A percentile compares a stretch with the other conserved stretches of the same genome.
These are phyloP conservation scores for Nakataea oryzae DNA, from an alignment of 2,329 filamentous ascomycete genomes.

Conservation along the genomic window DNA sequence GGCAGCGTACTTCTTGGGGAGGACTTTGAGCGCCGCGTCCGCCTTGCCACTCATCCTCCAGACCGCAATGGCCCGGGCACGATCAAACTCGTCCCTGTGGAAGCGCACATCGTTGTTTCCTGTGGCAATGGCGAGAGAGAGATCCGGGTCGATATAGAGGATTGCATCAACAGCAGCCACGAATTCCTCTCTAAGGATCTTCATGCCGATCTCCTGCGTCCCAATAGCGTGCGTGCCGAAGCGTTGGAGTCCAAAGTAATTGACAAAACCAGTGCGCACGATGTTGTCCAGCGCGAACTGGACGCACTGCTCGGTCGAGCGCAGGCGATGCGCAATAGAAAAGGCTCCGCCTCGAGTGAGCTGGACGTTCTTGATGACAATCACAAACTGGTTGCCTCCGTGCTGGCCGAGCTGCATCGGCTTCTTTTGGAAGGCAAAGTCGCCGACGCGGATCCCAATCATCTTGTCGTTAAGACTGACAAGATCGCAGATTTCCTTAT, in stretches of 20 bases:
- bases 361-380: conserved; percentile 78
- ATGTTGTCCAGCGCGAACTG: conserved; percentile 55
- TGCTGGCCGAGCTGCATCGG: conserved; percentile 76
- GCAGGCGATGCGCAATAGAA: conserved; percentile 35
- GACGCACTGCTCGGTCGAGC: conserved; percentile 37
- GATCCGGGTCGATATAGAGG: conserved; percentile 57
- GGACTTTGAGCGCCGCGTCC: conserved; percentile 48
- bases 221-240: conserved; percentile 83
- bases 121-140: conserved; percentile 25
- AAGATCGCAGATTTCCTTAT: conserved; percentile 45
- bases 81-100: conserved; percentile 65
- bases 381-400: conserved; percentile 82
- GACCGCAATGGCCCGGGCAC: conserved; percentile 66
- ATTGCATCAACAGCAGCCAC: conserved; percentile 71
- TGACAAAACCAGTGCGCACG: conserved; percentile 72
- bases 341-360: conserved; percentile 36
- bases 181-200: conserved; percentile 74
- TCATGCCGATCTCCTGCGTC: conserved; percentile 75
- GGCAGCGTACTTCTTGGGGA: conserved; percentile 75
- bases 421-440: conserved; percentile 66
- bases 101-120: conserved; percentile 20
- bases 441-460: conserved; percentile 59
- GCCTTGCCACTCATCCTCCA: conserved; percentile 56
- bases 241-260: conserved; percentile 95
- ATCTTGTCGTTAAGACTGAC: conserved; percentile 52